Base-by-base conservation (phyloP, 2,329 filamentous ascomycete genomes). In the Paracorniculantispora psalliotae region DNA sequence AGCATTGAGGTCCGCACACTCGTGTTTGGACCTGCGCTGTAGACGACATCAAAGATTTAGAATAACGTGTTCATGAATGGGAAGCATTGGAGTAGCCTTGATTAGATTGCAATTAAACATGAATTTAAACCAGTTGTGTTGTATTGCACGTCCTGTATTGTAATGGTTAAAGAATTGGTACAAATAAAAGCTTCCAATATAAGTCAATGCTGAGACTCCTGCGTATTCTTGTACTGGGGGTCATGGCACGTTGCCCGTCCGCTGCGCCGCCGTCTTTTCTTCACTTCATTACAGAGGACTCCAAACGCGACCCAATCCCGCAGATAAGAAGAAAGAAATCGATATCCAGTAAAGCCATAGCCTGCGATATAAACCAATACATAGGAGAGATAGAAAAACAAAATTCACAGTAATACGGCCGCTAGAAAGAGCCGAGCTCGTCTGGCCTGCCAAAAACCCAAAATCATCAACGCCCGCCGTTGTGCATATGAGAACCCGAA, bases 1-100 rank as follows among this genome's bases (percentile, higher is more conserved):
- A 96, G 91, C 70, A 96, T 97, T 69, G 92, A 97, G 73, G 89
- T 96, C 17, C 81, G 92, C 66, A 86, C 90, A 37, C 77, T 96
- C 71, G 89, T 96, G 0, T 96, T 96, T 79, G 89, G 88, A 0
- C 77, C 79, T 82, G 63, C 75, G 19, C 12, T 15, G 10, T 13
- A 7, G n/a, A n/a, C n/a, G n/a, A n/a, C n/a, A n/a, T n/a, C n/a
- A n/a, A 33, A n/a, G 26, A 12, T 48, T 4, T 12, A 13, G n/a
- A 30, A 15, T 17, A 19, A 33, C 10, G n/a, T 6, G 13, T 39
- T 3, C 10, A 25, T 21, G 48, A 30, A 52, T 19, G 12, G 35
- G 35, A 15, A 41, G 49, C 49, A 52, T 28, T 19, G 19, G 26
- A 54, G 26, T 25, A 53, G 51, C 51, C 10, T 55, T 55, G 39